phyloP scores from a whole-genome alignment of 768 basidiomycete species.

The Tubosaeta sp. region DNA sequence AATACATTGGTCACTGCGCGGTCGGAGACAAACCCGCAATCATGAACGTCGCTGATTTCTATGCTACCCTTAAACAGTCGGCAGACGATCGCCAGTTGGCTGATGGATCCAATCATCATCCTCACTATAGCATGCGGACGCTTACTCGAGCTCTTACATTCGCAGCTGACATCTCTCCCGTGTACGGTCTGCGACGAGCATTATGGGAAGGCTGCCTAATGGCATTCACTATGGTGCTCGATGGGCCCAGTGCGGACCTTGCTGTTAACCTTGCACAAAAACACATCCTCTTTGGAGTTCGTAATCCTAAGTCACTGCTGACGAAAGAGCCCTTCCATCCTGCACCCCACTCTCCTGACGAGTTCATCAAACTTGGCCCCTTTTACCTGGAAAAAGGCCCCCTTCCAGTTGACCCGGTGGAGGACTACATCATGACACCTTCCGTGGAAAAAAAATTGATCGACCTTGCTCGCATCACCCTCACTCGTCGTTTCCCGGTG shows the following conservation, averaged over 20 bases:
- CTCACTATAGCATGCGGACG: slow-evolving; percentile 97
- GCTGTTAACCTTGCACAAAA: slow-evolving; percentile 70
- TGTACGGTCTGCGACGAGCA: slow-evolving; percentile 78
- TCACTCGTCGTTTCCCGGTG: slow-evolving; percentile 87
- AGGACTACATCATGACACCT: slow-evolving; percentile 91
- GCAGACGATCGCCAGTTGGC: slow-evolving; percentile 75
- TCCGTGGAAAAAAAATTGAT: slow-evolving; percentile 94
- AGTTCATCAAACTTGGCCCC: slow-evolving; percentile 81
- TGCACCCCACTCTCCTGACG: slow-evolving; percentile 40
- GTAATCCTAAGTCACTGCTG: slow-evolving; percentile 75
- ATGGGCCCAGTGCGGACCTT: slow-evolving; percentile 59
- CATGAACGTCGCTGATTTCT: slow-evolving; percentile 91
- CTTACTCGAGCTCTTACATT: slow-evolving; percentile 87
- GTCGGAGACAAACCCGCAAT: slow-evolving; percentile 84
- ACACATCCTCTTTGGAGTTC: slow-evolving; percentile 73
- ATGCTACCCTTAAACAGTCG: slow-evolving; percentile 72
- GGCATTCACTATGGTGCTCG: slow-evolving; percentile 96
- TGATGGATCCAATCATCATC: slow-evolving; percentile 88
- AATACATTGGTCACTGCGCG: slow-evolving; percentile 83
- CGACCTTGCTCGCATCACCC: slow-evolving; percentile 87
- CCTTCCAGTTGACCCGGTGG: slow-evolving; percentile 53
- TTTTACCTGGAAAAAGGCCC: slow-evolving; percentile 87
- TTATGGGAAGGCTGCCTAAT: slow-evolving; percentile 97
- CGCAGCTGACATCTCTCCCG: slow-evolving; percentile 72
- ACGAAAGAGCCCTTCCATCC: slow-evolving; percentile 62